A percentile compares a stretch with the other conserved stretches of the same genome.
Evolutionary conservation across 495 filamentous ascomycete species (phyloP).

Genomic region (Lepidopterella palustris): DNA sequence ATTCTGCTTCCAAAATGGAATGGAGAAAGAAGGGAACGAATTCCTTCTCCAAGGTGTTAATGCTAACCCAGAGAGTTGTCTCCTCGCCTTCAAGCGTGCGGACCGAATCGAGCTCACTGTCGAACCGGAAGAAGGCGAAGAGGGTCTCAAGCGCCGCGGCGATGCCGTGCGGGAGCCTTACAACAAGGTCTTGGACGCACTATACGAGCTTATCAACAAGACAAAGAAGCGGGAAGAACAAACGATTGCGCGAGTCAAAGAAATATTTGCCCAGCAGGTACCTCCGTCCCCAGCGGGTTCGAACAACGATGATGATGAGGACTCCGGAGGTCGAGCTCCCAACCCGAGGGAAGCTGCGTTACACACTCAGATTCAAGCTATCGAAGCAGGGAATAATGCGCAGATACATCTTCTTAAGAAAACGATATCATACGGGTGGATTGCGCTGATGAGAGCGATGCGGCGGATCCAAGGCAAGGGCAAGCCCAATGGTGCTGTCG

Average conservation of each 20-base stretch:
- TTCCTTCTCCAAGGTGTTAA: conserved; percentile 75
- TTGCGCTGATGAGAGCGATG: conserved; percentile 87
- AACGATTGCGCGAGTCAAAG: conserved; percentile 66
- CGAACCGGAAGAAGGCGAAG: conserved; percentile 57
- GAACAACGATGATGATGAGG: conserved; percentile 53
- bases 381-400: conserved; percentile 61
- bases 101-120: conserved; percentile 72
- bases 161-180: conserved; percentile 72
- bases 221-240: conserved; percentile 64
- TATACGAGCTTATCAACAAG: conserved; percentile 73
- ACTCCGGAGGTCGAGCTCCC: conserved; percentile 47
- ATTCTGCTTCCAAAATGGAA: conserved; percentile 77
- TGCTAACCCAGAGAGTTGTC: conserved; percentile 88
- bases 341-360: conserved; percentile 30
- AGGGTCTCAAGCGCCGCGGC: conserved; percentile 59
- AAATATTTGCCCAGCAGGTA: conserved; percentile 31
- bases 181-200: conserved; percentile 70
- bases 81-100: conserved; percentile 81
- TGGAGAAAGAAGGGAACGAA: conserved; percentile 61
- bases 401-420: conserved; percentile 68
- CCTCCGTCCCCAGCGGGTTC: conserved; percentile 30
- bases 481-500: conserved; percentile 54
- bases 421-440: conserved; percentile 86
- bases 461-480: conserved; percentile 92
- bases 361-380: conserved; percentile 55